Evolutionary conservation across 768 basidiomycete species (phyloP).

Genomic region (Rhizopogon vinicolor): DNA sequence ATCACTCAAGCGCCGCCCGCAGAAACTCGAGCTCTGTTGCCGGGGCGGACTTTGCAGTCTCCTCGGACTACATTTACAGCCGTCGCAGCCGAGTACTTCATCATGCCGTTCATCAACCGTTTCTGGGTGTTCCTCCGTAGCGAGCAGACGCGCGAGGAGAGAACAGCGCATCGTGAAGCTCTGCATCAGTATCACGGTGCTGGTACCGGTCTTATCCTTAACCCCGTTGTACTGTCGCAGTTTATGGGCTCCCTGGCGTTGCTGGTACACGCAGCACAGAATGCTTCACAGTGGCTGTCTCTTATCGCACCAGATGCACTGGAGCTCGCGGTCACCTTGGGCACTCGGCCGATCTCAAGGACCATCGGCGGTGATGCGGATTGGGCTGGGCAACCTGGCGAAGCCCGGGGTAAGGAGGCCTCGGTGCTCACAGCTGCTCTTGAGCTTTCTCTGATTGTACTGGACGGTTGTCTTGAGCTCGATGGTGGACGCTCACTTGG

Average conservation of each 20-base stretch:
- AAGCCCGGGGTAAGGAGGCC: slow-evolving; percentile 50
- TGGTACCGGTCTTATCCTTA: slow-evolving; percentile 80
- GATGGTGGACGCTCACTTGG: no score
- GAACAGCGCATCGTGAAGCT: slow-evolving; percentile 54
- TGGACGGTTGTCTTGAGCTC: no score
- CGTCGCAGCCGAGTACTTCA: slow-evolving; percentile 84
- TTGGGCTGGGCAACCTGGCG: slow-evolving; percentile 12
- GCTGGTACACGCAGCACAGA: slow-evolving; percentile 76
- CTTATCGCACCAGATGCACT: slow-evolving; percentile 79
- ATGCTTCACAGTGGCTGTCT: slow-evolving; percentile 76
- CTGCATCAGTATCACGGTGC: slow-evolving; percentile 61
- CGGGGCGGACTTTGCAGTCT: slow-evolving; percentile 5
- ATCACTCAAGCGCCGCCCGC: slow-evolving; percentile 38
- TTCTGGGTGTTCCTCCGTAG: slow-evolving; percentile 95
- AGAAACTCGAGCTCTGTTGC: slow-evolving; percentile 9
- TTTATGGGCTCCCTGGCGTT: slow-evolving; percentile 74
- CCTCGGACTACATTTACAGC: slow-evolving; percentile 45
- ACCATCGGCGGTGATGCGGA: slow-evolving; percentile 30
- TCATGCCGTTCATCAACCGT: slow-evolving; percentile 85
- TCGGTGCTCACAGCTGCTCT: slow-evolving; percentile 72
- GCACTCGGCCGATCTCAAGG: slow-evolving; percentile 56
- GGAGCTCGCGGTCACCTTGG: slow-evolving; percentile 79
- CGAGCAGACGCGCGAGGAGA: slow-evolving; percentile 69
- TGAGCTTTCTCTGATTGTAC: no score
- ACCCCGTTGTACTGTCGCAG: slow-evolving; percentile 70